Percentiles rank a stretch among this genome's conserved stretches.
Evolutionary conservation across 495 filamentous ascomycete species (phyloP).

Genomic region (Hypoxylon perforatum): DNA sequence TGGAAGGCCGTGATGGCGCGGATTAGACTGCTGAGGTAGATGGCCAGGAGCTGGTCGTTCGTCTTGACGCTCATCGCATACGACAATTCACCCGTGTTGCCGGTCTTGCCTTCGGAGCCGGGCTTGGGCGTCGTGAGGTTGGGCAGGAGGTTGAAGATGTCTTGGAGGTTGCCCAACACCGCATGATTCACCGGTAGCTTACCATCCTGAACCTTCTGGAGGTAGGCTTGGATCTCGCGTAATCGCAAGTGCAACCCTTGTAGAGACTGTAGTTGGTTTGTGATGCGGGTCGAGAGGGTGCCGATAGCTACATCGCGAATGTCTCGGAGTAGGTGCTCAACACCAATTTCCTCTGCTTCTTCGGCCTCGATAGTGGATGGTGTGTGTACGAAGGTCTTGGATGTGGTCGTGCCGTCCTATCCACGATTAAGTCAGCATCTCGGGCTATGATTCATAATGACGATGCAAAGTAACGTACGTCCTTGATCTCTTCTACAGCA

Average conservation of each 20-base stretch:
- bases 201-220: constrained; percentile 93
- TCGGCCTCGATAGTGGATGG: constrained; percentile 98
- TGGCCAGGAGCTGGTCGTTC: constrained; percentile 97
- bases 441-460: background rate
- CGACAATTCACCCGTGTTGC: constrained; percentile 83
- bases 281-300: constrained; percentile 97
- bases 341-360: constrained; percentile 98
- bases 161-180: constrained; percentile 96
- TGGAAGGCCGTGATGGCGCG: constrained; percentile 98
- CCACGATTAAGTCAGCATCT: constrained; percentile 36
- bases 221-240: constrained; percentile 93
- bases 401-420: constrained; percentile 96
- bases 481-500: constrained; percentile 99
- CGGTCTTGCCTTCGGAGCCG: constrained; percentile 60
- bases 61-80: constrained; percentile 98
- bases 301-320: constrained; percentile 98
- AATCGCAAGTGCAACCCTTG: constrained; percentile 96
- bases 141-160: constrained; percentile 98
- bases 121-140: constrained; percentile 89
- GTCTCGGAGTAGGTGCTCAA: constrained; percentile 96
- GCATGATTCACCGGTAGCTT: constrained; percentile 96
- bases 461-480: constrained; percentile 70
- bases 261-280: constrained; percentile 95
- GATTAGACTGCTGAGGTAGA: constrained; percentile 96
- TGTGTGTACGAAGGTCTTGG: constrained; percentile 98